Conservation (phyloP, 495 filamentous ascomycete genomes). For the Achaetomiella virescens region DNA sequence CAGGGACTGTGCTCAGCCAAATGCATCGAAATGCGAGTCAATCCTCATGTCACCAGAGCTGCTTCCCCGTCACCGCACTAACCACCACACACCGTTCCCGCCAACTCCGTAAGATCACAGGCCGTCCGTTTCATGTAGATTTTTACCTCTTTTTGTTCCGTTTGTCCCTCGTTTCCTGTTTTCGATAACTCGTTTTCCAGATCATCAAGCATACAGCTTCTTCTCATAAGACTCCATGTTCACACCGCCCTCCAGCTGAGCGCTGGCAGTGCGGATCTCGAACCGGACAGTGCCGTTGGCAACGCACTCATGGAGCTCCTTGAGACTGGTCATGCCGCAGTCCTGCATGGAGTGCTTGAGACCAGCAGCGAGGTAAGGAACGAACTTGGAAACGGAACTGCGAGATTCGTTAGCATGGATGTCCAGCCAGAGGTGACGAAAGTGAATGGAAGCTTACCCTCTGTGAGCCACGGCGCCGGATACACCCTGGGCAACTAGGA, state of each 20-base stretch:
- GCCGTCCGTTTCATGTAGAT: neutral
- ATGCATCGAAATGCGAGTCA: neutral
- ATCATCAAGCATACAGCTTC: slow-evolving; percentile 83
- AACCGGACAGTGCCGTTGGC: slow-evolving; percentile 75
- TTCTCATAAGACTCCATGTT: slow-evolving; percentile 99
- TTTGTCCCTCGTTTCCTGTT: neutral
- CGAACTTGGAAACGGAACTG: slow-evolving; percentile 78
- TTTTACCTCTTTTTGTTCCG: neutral
- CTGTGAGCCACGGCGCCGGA: slow-evolving; percentile 60
- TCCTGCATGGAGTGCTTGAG: slow-evolving; percentile 97
- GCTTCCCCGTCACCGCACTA: neutral
- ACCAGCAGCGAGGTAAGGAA: slow-evolving; percentile 90
- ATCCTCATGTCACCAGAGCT: slow-evolving; percentile 5
- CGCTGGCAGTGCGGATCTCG: slow-evolving; percentile 88
- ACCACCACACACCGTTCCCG: neutral
- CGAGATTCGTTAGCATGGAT: slow-evolving; percentile 18
- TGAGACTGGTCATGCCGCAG: slow-evolving; percentile 74
- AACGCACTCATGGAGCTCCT: slow-evolving; percentile 70
- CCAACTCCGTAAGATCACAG: slow-evolving; percentile 16
- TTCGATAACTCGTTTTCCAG: slow-evolving; percentile 7
- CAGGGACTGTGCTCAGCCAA: neutral
- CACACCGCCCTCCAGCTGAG: slow-evolving; percentile 90
- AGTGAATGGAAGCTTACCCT: slow-evolving; percentile 29
- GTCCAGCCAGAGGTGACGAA: neutral
- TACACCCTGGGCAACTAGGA: slow-evolving; percentile 96